Base-by-base conservation (phyloP, 2,329 filamentous ascomycete genomes). In the Alternaria triticina region DNA sequence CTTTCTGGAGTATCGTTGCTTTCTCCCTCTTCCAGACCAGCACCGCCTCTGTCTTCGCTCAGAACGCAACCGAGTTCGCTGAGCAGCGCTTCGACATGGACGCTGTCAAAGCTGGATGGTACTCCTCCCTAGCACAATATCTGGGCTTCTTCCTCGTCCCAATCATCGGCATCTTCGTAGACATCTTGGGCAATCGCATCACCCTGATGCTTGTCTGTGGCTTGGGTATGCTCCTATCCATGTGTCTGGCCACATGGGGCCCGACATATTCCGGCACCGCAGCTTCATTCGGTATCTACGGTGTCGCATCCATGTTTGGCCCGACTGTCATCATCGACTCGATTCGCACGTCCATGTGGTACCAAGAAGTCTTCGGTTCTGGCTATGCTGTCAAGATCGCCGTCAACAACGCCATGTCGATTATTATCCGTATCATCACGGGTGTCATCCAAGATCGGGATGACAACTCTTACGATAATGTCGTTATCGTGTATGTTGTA, bases 371-470 rank as follows among this genome's bases (percentile, higher is more conserved):
- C 0, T 90, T 89, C 61, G 88, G 87, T 0, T 85, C 86, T 0
- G 88, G 85, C 0, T 89, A 89, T 62, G 83, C 86, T 1, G 75
- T 89, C 59, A 90, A 90, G 62, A 84, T 89, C 36, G 85, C 85
- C 22, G 86, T 89, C 71, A 89, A 89, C 71, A 90, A 90, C 73
- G 85, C 83, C 28, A 89, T 89, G 86, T 88, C 82, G 62, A 88
- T 89, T 62, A 86, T 89, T 56, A 80, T 89, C 1, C 81, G 86
- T 0, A 84, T 89, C 46, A 78, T 88, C 20, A 84, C 86, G 0
- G 87, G 87, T 1, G 85, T 84, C 0, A 83, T 90, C 0, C 88
- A 90, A 66, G 88, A 90, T 59, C 79, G 79, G 4, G 86, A 88
- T 55, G 70, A 86, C 56, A 82, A 88, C 64, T 85, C 83, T 1